Conservation (phyloP, 2,329 filamentous ascomycete genomes). For the Phyllosticta citrichinensis region DNA sequence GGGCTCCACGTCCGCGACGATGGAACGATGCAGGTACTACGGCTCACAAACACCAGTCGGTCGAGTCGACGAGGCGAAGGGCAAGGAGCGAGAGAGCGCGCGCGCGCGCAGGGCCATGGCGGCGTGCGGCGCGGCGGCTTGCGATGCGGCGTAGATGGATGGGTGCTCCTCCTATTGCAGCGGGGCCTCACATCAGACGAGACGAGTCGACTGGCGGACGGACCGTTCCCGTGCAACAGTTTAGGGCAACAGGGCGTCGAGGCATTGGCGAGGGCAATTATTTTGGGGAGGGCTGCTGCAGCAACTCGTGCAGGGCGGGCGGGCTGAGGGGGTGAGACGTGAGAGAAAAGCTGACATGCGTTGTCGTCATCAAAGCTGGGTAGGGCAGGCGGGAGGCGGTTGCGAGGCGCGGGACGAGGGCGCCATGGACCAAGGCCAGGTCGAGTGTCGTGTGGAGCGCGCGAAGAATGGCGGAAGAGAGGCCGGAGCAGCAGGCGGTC, state of each 20-base stretch:
- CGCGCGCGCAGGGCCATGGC: not conserved
- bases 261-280: slow-evolving; percentile 4
- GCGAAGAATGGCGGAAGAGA: not conserved
- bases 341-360: not conserved
- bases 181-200: not conserved
- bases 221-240: slow-evolving; percentile 11
- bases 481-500: not conserved
- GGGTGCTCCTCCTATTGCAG: not conserved
- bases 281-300: not conserved
- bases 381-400: not conserved
- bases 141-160: not conserved
- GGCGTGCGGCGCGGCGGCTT: not conserved
- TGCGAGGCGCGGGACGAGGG: not conserved
- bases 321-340: not conserved
- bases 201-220: slow-evolving; percentile 3
- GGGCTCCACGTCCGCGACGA: slow-evolving; percentile 1
- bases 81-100: not conserved
- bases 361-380: not conserved
- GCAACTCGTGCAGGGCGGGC: not conserved
- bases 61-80: not conserved
- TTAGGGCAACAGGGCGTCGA: slow-evolving; percentile 3
- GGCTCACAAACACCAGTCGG: not conserved
- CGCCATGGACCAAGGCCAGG: not conserved
- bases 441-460: slow-evolving; percentile 11
- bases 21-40: slow-evolving; percentile 10